A percentile compares a stretch with the other conserved stretches of the same genome.
phyloP scores from a whole-genome alignment of 805 yeast species.

The Zygosaccharomyces lentus region DNA sequence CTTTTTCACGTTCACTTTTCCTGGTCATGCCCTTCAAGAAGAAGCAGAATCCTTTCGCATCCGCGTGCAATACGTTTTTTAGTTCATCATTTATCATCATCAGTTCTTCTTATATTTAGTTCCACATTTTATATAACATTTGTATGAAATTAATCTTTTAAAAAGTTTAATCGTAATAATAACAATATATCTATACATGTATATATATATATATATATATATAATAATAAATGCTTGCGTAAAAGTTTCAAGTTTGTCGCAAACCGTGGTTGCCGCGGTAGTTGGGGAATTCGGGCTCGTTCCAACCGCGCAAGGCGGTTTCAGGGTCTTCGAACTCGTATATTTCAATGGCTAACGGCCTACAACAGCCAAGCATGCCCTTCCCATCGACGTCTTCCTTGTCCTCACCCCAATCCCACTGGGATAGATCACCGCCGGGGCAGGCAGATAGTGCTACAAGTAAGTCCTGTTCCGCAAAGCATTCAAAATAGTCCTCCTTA shows the following conservation, averaged over 20 bases:
- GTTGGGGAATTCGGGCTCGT: constrained; percentile 45
- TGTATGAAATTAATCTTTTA: neutral
- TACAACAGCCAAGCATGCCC: constrained; percentile 53
- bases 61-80: neutral
- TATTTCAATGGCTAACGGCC: constrained; percentile 61
- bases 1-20: neutral
- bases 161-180: neutral
- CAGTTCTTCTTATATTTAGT: neutral
- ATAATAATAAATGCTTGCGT: neutral
- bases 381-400: constrained; percentile 38
- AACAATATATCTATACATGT: neutral
- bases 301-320: constrained; percentile 46
- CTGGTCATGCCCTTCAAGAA: too few relatives aligned
- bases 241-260: constrained; percentile 1
- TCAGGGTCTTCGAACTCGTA: constrained; percentile 46
- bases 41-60: constrained; percentile 2
- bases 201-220: neutral
- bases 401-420: constrained; percentile 69
- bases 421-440: constrained; percentile 65
- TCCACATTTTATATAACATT: constrained; percentile 2
- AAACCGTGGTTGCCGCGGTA: constrained; percentile 58
- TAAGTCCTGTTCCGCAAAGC: constrained; percentile 62
- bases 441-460: constrained; percentile 63
- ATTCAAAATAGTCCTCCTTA: constrained; percentile 56
- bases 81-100: neutral